Base-by-base conservation (phyloP, 345 rosid genomes). In the Diplotaxis tenuifolia region DNA sequence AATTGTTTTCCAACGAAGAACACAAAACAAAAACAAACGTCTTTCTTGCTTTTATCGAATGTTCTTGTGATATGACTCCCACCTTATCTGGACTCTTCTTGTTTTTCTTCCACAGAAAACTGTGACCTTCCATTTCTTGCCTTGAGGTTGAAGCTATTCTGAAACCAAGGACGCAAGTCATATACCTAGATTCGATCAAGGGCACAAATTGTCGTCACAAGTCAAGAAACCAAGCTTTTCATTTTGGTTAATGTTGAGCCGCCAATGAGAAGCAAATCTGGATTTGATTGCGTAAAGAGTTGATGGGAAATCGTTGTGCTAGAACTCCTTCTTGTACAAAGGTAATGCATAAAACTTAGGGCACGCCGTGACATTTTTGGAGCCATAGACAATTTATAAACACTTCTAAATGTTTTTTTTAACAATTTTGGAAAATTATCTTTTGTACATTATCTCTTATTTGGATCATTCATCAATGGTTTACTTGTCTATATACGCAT, bases 241-340 rank as follows among this genome's bases (percentile, higher is more conserved):
- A 11, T 36, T 36, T 36, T 36, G 45, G 45, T 36, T 36, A 36
- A 16, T 67, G 16, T 32, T 53, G 29, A 68, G 59, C 25, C 59
- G 59, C 25, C 59, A 75, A 27, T 68, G 68, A 19, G 49, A 62
- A 54, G 50, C 47, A 53, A 59, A 61, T 53, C 23, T 59, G 34
- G 62, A 27, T 62, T 19, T 20, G 79, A 21, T 28, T 68, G 79
- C 61, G 19, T 10, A 12, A 28, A 52, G 49, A 25, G 58, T 61
- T 75, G 57, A 75, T 75, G 79, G 79, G 79, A 68, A 75, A 62
- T 29, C 49, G 6, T 21, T 61, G 69, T 68, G 22, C 9, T 62
- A 53, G 70, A 68, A 53, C 58, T 27, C 45, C 63, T 75, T 53
- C 31, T 67, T 74, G 57, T 61, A 61, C 10, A 68, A 36, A 75